Percentiles rank a stretch among this genome's conserved stretches.
These are phyloP conservation scores for Hymenoscyphus fructigenus DNA, from an alignment of 2,329 filamentous ascomycete genomes.

Conservation along the genomic window DNA sequence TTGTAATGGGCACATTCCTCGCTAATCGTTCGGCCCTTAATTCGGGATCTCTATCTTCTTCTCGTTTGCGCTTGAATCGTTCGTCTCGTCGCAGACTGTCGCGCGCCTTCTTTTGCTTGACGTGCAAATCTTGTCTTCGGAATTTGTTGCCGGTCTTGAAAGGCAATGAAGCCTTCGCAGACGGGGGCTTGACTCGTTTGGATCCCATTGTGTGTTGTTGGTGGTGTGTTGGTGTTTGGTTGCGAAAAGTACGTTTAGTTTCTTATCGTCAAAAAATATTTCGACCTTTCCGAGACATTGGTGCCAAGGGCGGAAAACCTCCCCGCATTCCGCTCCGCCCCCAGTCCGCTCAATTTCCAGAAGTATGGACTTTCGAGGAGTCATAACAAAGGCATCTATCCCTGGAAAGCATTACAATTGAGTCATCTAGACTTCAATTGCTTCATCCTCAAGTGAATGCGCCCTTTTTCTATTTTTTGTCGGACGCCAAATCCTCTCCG, in stretches of 20 bases:
- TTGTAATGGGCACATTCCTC: constrained; percentile 75
- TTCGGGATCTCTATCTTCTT: constrained; percentile 80
- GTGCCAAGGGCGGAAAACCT: neutral
- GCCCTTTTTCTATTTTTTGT: constrained; percentile 40
- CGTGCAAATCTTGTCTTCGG: constrained; percentile 72
- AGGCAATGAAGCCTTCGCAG: constrained; percentile 46
- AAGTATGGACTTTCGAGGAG: neutral
- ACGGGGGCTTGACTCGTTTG: constrained; percentile 44
- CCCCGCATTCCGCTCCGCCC: constrained; percentile 9
- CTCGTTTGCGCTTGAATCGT: constrained; percentile 75
- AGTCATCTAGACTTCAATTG: constrained; percentile 31
- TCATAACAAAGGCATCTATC: neutral
- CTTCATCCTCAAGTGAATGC: constrained; percentile 39
- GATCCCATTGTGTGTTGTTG: constrained; percentile 45
- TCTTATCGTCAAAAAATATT: neutral
- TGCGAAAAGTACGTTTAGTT: neutral
- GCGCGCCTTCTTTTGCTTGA: constrained; percentile 75
- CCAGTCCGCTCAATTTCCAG: constrained; percentile 1
- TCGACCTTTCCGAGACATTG: neutral
- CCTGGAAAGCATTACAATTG: constrained; percentile 6
- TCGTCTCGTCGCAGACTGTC: constrained; percentile 74
- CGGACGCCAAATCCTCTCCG: constrained; percentile 33
- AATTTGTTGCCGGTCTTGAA: constrained; percentile 73
- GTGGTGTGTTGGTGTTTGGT: constrained; percentile 14
- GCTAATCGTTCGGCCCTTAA: constrained; percentile 71